Conservation (phyloP, 2,329 filamentous ascomycete species). For the Fusarium vanettenii region DNA sequence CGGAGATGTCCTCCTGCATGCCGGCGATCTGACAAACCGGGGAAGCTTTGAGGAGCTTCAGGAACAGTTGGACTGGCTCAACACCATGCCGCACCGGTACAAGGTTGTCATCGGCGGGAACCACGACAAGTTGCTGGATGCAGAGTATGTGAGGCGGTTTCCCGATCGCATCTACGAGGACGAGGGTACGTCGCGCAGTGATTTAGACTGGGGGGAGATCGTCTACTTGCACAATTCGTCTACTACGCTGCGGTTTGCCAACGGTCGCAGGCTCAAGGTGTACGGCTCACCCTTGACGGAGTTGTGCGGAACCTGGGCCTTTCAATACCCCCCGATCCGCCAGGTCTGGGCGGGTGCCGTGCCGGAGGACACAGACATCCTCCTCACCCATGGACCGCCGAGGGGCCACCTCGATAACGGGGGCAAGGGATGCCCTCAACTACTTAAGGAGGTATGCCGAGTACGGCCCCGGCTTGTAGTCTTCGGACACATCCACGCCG, state of each 20-base stretch:
- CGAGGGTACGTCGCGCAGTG: background rate
- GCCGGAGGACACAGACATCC: constrained; percentile 47
- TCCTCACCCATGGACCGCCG: constrained; percentile 54
- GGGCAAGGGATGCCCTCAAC: constrained; percentile 45
- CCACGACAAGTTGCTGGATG: constrained; percentile 19
- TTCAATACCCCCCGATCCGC: constrained; percentile 50
- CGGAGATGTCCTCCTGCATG: constrained; percentile 22
- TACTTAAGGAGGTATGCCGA: constrained; percentile 47
- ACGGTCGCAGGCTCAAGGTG: constrained; percentile 45
- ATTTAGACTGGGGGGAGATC: constrained; percentile 48
- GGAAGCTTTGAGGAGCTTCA: constrained; percentile 20
- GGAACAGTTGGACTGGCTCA: constrained; percentile 16
- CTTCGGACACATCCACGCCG: constrained; percentile 53
- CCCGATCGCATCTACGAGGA: background rate
- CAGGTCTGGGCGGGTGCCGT: constrained; percentile 19
- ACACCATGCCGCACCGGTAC: constrained; percentile 2
- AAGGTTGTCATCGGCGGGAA: constrained; percentile 21
- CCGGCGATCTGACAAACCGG: constrained; percentile 19
- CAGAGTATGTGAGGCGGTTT: constrained; percentile 2
- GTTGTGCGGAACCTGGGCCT: constrained; percentile 52
- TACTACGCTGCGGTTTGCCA: constrained; percentile 38
- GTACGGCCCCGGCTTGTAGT: constrained; percentile 49
- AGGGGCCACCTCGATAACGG: constrained; percentile 49
- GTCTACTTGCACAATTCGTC: constrained; percentile 48
- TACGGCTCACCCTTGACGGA: constrained; percentile 51